These are phyloP conservation scores for Neostapfia colusana DNA, from an alignment of 176 grass and related monocot genomes.

Conservation along the genomic window DNA sequence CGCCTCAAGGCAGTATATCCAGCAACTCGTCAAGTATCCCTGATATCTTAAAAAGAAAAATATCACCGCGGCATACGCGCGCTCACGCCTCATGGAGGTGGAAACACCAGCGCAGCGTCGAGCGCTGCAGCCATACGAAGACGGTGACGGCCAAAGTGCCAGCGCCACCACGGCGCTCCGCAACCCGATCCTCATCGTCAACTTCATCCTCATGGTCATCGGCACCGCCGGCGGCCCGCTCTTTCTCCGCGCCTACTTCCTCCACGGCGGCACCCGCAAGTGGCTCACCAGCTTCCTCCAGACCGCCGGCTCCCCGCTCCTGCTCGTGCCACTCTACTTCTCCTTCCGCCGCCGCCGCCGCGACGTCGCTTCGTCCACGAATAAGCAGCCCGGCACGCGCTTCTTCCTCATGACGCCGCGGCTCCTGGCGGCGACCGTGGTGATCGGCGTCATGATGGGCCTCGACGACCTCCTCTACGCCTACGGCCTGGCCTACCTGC, in stretches of 20 bases:
- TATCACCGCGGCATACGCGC: not conserved
- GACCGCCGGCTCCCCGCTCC: constrained; percentile 64
- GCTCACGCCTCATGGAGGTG: constrained; percentile 44
- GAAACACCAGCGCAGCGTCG: constrained; percentile 36
- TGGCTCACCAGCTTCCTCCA: constrained; percentile 72
- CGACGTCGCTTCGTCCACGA: not conserved
- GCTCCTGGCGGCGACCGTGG: constrained; percentile 45
- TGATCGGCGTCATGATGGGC: constrained; percentile 61
- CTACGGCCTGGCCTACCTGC: constrained; percentile 64
- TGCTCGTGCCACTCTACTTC: constrained; percentile 52
- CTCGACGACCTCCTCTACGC: constrained; percentile 70
- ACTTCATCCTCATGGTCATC: constrained; percentile 61
- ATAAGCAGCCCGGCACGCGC: not conserved
- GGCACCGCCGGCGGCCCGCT: constrained; percentile 56
- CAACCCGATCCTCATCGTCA: constrained; percentile 44
- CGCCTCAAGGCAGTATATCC: no score
- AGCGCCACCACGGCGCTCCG: not conserved
- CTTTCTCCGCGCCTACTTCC: constrained; percentile 74
- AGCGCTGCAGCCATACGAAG: constrained; percentile 28
- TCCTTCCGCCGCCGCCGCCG: constrained; percentile 44
- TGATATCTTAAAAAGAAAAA: no score
- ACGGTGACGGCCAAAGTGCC: not conserved
- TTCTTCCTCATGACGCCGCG: constrained; percentile 53
- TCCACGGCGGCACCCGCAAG: constrained; percentile 57
- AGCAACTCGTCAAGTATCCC: not conserved